phyloP scores from a whole-genome alignment of 1,284 basidiomycete species.

The Kalmanozyma brasiliensis region DNA sequence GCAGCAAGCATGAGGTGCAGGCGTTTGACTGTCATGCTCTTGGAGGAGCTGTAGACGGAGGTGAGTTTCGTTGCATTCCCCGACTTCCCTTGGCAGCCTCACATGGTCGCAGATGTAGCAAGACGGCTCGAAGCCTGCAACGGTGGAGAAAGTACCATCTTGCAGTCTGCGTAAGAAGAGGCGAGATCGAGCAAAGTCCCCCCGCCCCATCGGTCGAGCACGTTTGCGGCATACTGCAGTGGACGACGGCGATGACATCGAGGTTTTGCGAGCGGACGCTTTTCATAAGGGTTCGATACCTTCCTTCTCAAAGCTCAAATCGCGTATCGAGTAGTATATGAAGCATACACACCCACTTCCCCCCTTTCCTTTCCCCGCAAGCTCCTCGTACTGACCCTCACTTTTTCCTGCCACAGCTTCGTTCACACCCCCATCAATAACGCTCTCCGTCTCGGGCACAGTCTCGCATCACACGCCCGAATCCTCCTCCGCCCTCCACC shows the following conservation, averaged over 20 bases:
- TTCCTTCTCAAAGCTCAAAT: slow-evolving; percentile 17
- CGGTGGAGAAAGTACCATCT: neutral
- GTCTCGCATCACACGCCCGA: slow-evolving; percentile 65
- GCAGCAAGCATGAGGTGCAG: slow-evolving; percentile 64
- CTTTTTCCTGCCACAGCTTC: slow-evolving; percentile 40
- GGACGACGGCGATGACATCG: no score
- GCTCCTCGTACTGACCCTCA: slow-evolving; percentile 11
- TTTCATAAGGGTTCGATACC: slow-evolving; percentile 54
- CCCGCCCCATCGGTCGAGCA: neutral
- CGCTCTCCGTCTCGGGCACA: slow-evolving; percentile 58
- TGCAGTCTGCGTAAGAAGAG: slow-evolving; percentile 9
- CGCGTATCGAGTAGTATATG: slow-evolving; percentile 58
- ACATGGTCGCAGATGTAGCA: slow-evolving; percentile 6
- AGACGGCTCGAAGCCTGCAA: slow-evolving; percentile 4
- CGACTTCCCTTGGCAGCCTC: slow-evolving; percentile 4
- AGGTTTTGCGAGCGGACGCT: slow-evolving; percentile 12
- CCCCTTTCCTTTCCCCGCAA: neutral
- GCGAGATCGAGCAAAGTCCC: slow-evolving; percentile 19
- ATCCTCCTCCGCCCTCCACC: slow-evolving; percentile 39
- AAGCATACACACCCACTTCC: slow-evolving; percentile 45
- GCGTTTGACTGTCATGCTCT: slow-evolving; percentile 64
- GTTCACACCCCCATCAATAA: slow-evolving; percentile 51
- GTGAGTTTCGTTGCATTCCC: slow-evolving; percentile 21
- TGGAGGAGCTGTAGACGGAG: slow-evolving; percentile 51
- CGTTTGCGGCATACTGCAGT: neutral